These are phyloP conservation scores for Trametes cinnabarina DNA, from an alignment of 768 basidiomycete genomes.

Conservation along the genomic window DNA sequence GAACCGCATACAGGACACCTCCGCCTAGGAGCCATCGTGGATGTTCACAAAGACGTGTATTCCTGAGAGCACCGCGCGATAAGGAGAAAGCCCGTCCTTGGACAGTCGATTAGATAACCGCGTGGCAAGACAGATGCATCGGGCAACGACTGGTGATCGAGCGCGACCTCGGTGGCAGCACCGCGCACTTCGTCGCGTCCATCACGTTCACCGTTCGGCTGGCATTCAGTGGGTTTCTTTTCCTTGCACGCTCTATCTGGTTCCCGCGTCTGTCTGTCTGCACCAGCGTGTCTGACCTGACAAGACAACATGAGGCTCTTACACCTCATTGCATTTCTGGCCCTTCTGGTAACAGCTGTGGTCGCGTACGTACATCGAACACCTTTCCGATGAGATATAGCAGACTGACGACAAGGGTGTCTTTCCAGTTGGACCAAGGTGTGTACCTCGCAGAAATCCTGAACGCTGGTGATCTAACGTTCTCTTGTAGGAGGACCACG, in stretches of 20 bases:
- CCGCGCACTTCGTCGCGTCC: too few species aligned
- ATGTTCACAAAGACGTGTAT: neutral
- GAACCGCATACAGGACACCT: constrained; percentile 81
- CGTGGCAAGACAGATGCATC: constrained; percentile 8
- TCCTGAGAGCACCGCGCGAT: neutral
- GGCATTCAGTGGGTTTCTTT: neutral
- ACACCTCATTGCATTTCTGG: constrained; percentile 46
- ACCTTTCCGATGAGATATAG: neutral
- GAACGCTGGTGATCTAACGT: neutral
- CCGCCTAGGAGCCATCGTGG: constrained; percentile 55
- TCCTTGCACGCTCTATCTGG: neutral
- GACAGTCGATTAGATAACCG: constrained; percentile 19
- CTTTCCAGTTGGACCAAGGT: constrained; percentile 69
- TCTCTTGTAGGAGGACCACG: constrained; percentile 78
- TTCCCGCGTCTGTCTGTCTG: neutral
- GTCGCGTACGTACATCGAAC: constrained; percentile 53
- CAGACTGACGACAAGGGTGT: constrained; percentile 2
- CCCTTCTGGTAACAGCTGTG: constrained; percentile 50
- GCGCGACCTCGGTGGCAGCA: neutral
- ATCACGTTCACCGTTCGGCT: neutral
- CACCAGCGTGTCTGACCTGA: neutral
- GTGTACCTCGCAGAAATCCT: constrained; percentile 4
- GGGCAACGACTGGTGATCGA: constrained; percentile 9
- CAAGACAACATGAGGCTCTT: constrained; percentile 47
- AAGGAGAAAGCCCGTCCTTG: neutral